Evolutionary conservation across 768 basidiomycete genomes (phyloP).

Genomic region (Lanmaoa rubissima): DNA sequence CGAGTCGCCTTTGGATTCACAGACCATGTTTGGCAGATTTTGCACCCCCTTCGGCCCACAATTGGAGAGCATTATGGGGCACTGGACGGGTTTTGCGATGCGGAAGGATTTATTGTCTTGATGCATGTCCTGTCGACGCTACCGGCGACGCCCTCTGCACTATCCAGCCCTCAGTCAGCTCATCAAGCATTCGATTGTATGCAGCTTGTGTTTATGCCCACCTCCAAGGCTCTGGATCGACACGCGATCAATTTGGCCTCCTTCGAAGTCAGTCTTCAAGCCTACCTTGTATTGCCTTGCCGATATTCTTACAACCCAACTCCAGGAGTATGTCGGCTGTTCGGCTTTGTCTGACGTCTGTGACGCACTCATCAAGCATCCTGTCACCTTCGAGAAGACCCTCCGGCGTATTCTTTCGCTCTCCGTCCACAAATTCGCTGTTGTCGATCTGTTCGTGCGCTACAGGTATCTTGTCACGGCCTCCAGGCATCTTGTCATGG

Average conservation of each 20-base stretch:
- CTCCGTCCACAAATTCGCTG: conserved; percentile 60
- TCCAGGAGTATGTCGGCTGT: conserved; percentile 53
- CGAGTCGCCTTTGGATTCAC: neutral
- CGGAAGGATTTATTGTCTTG: conserved; percentile 77
- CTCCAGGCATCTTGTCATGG: conserved; percentile 35
- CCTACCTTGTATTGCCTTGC: conserved; percentile 29
- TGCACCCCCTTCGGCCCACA: conserved; percentile 65
- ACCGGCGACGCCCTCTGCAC: conserved; percentile 28
- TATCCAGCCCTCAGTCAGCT: conserved; percentile 33
- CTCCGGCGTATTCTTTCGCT: conserved; percentile 70
- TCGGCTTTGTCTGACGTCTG: conserved; percentile 60
- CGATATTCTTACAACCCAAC: neutral
- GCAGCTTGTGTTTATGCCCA: conserved; percentile 59
- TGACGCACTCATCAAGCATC: conserved; percentile 47
- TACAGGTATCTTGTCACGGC: too few relatives aligned
- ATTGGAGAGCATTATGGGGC: conserved; percentile 63
- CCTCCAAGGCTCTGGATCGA: conserved; percentile 60
- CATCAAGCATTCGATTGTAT: conserved; percentile 51
- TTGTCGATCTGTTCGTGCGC: conserved; percentile 53
- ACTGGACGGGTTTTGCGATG: conserved; percentile 75
- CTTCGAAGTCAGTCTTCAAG: conserved; percentile 54
- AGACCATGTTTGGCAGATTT: conserved; percentile 39
- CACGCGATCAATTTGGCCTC: conserved; percentile 57
- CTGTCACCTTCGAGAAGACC: conserved; percentile 48
- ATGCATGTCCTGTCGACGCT: conserved; percentile 71